Base-by-base conservation (phyloP, 208 protist species). In the Tritrichomonas musculus region DNA sequence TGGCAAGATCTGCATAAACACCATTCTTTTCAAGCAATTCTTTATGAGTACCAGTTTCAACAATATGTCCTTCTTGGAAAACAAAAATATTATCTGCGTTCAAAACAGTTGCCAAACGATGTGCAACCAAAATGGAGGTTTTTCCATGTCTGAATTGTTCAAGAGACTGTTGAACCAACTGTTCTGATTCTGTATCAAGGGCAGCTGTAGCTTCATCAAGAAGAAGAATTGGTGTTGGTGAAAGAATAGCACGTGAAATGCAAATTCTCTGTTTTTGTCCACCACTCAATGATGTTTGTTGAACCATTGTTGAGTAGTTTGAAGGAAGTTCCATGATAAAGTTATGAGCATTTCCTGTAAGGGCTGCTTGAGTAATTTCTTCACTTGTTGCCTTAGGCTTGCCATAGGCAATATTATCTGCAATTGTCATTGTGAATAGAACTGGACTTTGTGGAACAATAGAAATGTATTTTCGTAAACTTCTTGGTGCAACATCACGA, bases 71-170 rank as follows among this genome's bases (percentile, higher is more conserved):
- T 33, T 93, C 77, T 0, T 94, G 30, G 36, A 96, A 72, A 13
- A 96, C 94, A 44, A 92, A 55, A 82, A 96, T 95, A 57, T 94
- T 94, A 73, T 96, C 94, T 57, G 94, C 94, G 92, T 95, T 80
- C 36, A 41, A 64, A 57, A 96, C 94, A 13, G 97, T 97, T 4
- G 97, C 97, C 57, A 99, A 94, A 64, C 98, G 96, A 95, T 99
- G 98, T 30, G 98, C 97, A 60, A 99, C 96, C 13, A 97, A 94
- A 44, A 98, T 94, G 1, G 95, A 94, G 11, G 98, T 98, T n/a
- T 97, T 94, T 36, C 94, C 65, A 30, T 97, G 25, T 94, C 97
- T 97, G 47, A 98, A 92, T 73, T 93, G 69, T 75, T 97, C 95
- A 2, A 97, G 92, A 13, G 96, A 95, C 69, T 96, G 88, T 94